A percentile compares a stretch with the other conserved stretches of the same genome.
phyloP scores from a whole-genome alignment of 805 yeast species.

The Saturnispora zaruensis region DNA sequence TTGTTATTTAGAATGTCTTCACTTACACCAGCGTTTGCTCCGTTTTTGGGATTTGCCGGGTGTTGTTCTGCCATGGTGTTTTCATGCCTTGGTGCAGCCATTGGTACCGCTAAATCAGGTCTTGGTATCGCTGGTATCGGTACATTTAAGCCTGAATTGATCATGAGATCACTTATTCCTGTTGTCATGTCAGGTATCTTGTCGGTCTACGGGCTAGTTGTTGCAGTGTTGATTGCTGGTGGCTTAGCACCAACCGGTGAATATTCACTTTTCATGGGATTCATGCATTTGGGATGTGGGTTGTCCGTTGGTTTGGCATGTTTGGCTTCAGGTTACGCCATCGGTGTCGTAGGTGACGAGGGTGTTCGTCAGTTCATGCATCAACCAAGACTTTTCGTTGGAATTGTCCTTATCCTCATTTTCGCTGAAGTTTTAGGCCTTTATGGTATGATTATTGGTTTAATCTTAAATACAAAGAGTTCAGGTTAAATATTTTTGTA shows the following conservation, averaged over 20 bases:
- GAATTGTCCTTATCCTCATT: conserved; percentile 95
- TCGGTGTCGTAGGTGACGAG: conserved; percentile 98
- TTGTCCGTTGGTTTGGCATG: conserved; percentile 94
- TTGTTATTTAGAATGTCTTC: neutral
- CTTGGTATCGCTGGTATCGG: conserved; percentile 98
- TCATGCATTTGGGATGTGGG: conserved; percentile 96
- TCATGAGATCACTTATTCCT: conserved; percentile 92
- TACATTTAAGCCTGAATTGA: conserved; percentile 92
- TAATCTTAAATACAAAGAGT: conserved; percentile 85
- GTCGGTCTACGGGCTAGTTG: conserved; percentile 95
- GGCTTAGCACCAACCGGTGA: conserved; percentile 69
- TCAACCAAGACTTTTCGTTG: conserved; percentile 95
- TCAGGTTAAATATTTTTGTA: conserved; percentile 35
- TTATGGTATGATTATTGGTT: conserved; percentile 90
- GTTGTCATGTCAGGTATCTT: conserved; percentile 98
- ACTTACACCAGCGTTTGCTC: conserved; percentile 79
- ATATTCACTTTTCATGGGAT: conserved; percentile 89
- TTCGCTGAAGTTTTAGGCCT: conserved; percentile 97
- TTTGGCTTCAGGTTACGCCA: conserved; percentile 93
- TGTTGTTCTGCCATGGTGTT: conserved; percentile 89
- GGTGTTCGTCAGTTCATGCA: conserved; percentile 98
- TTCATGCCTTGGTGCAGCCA: conserved; percentile 96
- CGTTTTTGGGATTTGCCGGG: conserved; percentile 96
- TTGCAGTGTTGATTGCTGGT: conserved; percentile 90
- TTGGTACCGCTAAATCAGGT: conserved; percentile 97